phyloP scores from a whole-genome alignment of 116 monocot species.

The Dioscorea cayenensis region DNA sequence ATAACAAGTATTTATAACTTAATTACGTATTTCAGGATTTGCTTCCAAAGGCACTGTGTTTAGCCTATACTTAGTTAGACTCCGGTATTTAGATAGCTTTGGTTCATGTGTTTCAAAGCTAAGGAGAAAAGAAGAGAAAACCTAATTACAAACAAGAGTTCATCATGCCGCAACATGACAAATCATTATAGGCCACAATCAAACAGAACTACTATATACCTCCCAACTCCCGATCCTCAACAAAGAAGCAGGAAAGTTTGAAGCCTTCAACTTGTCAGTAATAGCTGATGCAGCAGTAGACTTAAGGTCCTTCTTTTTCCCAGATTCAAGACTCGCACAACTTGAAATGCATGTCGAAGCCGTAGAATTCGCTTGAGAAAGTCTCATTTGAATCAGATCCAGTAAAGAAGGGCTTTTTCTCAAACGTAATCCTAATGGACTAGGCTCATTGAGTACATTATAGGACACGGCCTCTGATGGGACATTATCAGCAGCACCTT shows the following conservation, averaged over 20 bases:
- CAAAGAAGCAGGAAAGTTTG: slow-evolving; percentile 85
- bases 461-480: slow-evolving; percentile 24
- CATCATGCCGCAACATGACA: background rate
- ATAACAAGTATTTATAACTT: background rate
- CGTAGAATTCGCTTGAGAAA: slow-evolving; percentile 36
- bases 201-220: slow-evolving; percentile 29
- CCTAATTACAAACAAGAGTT: background rate
- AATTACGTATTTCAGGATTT: background rate
- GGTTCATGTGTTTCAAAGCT: background rate
- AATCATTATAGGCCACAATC: background rate
- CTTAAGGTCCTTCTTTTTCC: slow-evolving; percentile 47
- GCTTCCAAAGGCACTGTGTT: background rate
- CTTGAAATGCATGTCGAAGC: slow-evolving; percentile 7
- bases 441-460: slow-evolving; percentile 73
- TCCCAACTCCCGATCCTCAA: slow-evolving; percentile 88
- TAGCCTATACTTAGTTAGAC: background rate
- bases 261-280: slow-evolving; percentile 85
- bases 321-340: slow-evolving; percentile 17
- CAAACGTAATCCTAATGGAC: slow-evolving; percentile 75
- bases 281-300: slow-evolving; percentile 26
- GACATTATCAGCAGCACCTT: background rate
- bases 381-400: slow-evolving; percentile 84
- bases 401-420: slow-evolving; percentile 88
- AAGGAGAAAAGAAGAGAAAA: background rate
- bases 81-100: background rate